Evolutionary conservation across 345 rosid genomes (phyloP).

Genomic region (Balakata baccata): DNA sequence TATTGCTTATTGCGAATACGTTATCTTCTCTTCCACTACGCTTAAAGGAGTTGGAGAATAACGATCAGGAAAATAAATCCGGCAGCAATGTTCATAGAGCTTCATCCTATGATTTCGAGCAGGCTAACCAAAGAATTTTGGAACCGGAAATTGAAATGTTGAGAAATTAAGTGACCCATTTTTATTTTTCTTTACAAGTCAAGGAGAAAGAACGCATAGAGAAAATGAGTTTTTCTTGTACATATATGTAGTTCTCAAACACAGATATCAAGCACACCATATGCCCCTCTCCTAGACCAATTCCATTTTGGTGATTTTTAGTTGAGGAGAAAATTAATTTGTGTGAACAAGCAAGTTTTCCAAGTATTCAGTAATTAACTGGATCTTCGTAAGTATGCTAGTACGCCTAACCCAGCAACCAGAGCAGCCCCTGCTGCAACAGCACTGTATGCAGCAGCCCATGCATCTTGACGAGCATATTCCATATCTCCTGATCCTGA

Average conservation of each 20-base stretch:
- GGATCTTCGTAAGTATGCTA: constrained; percentile 71
- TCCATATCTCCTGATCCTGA: constrained; percentile 56
- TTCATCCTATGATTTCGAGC: too few species aligned
- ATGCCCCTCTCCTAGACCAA: constrained; percentile 1
- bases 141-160: background rate
- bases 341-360: background rate
- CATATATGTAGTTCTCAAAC: constrained; percentile 10
- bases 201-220: constrained; percentile 3
- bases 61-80: background rate
- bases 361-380: constrained; percentile 42
- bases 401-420: constrained; percentile 75
- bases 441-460: constrained; percentile 84
- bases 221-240: constrained; percentile 7
- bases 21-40: too few species aligned
- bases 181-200: constrained; percentile 8
- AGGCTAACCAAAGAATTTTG: background rate
- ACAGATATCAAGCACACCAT: constrained; percentile 7
- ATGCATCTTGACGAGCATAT: constrained; percentile 63
- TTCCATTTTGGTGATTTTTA: constrained; percentile 10
- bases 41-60: background rate
- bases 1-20: too few species aligned
- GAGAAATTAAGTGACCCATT: background rate
- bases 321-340: constrained; percentile 4
- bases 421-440: constrained; percentile 96
- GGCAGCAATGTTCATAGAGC: too few species aligned